Base-by-base conservation (phyloP, 225 moss, liverwort and hornwort genomes). In the Sphagnum contortum region DNA sequence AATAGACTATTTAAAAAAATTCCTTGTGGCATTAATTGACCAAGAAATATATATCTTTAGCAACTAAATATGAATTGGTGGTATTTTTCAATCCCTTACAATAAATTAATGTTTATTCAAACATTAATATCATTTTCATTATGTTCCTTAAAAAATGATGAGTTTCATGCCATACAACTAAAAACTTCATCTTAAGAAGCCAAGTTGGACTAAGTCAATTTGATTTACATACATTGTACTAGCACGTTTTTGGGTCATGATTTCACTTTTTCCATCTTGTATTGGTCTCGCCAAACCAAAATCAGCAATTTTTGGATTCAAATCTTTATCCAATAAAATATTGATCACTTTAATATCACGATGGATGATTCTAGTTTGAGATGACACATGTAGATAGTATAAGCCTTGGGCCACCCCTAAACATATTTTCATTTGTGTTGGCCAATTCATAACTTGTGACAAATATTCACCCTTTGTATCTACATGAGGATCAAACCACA, bases 271-370 rank as follows among this genome's bases (percentile, higher is more conserved):
- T 5, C 77, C 77, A 13, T 72, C 83, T 48, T 51, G 12, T 4
- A 72, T 60, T 2, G 72, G 76, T 48, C 79, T 58, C 5, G 83
- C 80, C 50, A 83, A 64, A 46, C 83, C 83, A 61, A 83, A 83
- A 50, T 80, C 83, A 10, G 71, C 70, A 64, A 78, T 78, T 68
- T 78, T 78, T 2, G 78, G 67, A 59, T 78, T 59, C 44, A 78
- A 57, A 50, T 72, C 67, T 51, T 65, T 74, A 56, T 83, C 83
- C 14, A 80, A 58, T 51, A 83, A 64, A 52, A 83, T 77, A 6
- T 83, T 83, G 12, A 65, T 76, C 0, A 76, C 65, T 48, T 83
- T 83, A 0, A 83, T 76, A 47, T 83, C 82, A 49, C 79, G 65
- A 48, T 83, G 83, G 6, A 80, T 67, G 8, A 83, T 83, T 46